Base-by-base conservation (phyloP, 1,284 basidiomycete genomes). In the Melampsora allii-populina region DNA sequence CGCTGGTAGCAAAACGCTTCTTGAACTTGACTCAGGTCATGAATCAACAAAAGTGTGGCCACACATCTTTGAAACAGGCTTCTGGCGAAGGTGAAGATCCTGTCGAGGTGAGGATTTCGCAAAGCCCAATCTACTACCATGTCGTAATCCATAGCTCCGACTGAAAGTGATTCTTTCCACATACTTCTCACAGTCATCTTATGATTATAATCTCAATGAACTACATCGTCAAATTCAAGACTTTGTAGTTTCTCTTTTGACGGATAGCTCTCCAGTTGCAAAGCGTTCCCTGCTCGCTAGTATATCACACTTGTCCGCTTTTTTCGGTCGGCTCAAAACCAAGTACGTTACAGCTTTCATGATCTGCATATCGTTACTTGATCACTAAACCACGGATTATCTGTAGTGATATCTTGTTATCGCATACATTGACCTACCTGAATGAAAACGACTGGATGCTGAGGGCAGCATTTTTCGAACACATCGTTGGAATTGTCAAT, bases 361-460 rank as follows among this genome's bases (percentile, higher is more conserved):
- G 53, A 53, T 61, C 3, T n/a, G 7, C 17, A 31, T 29, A 56
- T 56, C 24, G 14, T 36, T n/a, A 63, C 24, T 19, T 14, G 10
- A 24, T 39, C 19, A 39, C 36, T 5, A 14, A 69, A 31, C 67
- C 14, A 5, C 36, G 29, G 66, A 33, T 24, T n/a, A 31, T 48
- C 53, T 63, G 9, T 42, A 75, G 72, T 82, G 94, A 98, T 78
- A 90, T 95, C 2, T 84, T 99, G 5, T 84, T 98, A 24, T 94
- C 92, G 78, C 94, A 98, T 81, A 95, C 98, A 89, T 94, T 98
- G 81, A 98, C 96, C 0, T 98, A 97, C 80, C 86, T 98, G 78
- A 98, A 98, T 80, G 94, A 98, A 79, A 92, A 96, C 80, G 81
- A 83, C 39, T 98, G 95, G 94, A 83, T 91, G 27, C 83, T 98